Base-by-base conservation (phyloP, 2,329 filamentous ascomycete genomes). In the Sphaerostilbella broomeana region DNA sequence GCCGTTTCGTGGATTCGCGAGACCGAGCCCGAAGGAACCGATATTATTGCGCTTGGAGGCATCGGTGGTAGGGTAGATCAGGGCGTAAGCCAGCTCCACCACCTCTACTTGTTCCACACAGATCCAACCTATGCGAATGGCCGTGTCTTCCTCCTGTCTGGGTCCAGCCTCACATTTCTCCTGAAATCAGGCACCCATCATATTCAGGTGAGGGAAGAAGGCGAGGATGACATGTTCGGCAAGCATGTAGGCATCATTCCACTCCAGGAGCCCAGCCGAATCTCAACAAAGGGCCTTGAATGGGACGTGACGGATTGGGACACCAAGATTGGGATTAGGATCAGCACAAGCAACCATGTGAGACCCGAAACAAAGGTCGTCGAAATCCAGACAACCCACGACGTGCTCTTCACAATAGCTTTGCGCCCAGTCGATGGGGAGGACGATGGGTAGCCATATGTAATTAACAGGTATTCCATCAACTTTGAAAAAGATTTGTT, bases 31-130 rank as follows among this genome's bases (percentile, higher is more conserved):
- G 20, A 46, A 16, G 48, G 54, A 1, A 56, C 73, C 35, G 74
- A 90, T 53, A 79, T 95, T n/a, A 70, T 95, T 10, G 79, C 85
- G 25, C 65, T 95, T 6, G 89, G 90, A 27, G 87, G 89, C 2
- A 73, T 97, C 1, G 87, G 86, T 29, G 92, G 92, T 6, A 80
- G 92, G 20, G 84, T 97, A 12, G 92, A 98, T 61, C 92, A 98
- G 59, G 90, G 84, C 2, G 73, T 98, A 33, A 88, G 86, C 42
- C 81, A 94, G 52, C 73, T 98, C 37, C 86, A 95, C 58, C 86
- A 95, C 57, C 71, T 97, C 31, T 89, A 78, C 51, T 61, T 76
- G 34, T 79, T 76, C 58, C 77, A 81, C 54, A 50, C 60, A 9
- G 64, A 73, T 30, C 63, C 70, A 0, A 57, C 55, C 17, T 73